Conservation (phyloP, 2,329 filamentous ascomycete species). For the Fusarium decemcellulare region DNA sequence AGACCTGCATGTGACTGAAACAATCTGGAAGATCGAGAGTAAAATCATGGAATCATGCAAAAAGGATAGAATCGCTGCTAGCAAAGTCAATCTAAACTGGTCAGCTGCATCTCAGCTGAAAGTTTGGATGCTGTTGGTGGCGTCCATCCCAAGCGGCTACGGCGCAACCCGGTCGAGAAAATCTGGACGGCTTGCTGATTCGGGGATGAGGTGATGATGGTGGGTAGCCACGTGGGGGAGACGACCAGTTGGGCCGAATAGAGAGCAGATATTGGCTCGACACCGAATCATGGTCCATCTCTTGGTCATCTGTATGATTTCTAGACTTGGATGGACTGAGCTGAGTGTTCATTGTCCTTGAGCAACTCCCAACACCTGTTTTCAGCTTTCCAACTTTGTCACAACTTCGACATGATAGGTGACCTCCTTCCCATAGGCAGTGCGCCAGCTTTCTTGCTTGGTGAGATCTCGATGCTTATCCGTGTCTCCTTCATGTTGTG, state of each 20-base stretch:
- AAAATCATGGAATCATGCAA: not conserved
- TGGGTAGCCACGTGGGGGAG: constrained; percentile 39
- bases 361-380: constrained; percentile 8
- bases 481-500: not conserved
- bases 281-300: constrained; percentile 42
- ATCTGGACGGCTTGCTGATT: constrained; percentile 13
- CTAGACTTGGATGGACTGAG: not conserved
- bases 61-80: not conserved
- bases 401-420: not conserved
- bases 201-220: constrained; percentile 27
- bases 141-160: constrained; percentile 19
- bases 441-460: too few relatives aligned
- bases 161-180: constrained; percentile 15
- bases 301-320: constrained; percentile 42
- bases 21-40: not conserved
- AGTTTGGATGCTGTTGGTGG: constrained; percentile 15
- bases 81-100: not conserved
- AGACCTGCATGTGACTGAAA: not conserved
- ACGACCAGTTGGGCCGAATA: constrained; percentile 23
- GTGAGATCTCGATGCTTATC: not conserved
- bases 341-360: not conserved
- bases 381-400: not conserved
- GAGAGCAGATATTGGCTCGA: not conserved
- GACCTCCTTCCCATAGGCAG: not conserved
- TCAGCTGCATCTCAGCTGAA: constrained; percentile 1